phyloP scores from a whole-genome alignment of 345 rosid species.

The Chamaenerion angustifolium region DNA sequence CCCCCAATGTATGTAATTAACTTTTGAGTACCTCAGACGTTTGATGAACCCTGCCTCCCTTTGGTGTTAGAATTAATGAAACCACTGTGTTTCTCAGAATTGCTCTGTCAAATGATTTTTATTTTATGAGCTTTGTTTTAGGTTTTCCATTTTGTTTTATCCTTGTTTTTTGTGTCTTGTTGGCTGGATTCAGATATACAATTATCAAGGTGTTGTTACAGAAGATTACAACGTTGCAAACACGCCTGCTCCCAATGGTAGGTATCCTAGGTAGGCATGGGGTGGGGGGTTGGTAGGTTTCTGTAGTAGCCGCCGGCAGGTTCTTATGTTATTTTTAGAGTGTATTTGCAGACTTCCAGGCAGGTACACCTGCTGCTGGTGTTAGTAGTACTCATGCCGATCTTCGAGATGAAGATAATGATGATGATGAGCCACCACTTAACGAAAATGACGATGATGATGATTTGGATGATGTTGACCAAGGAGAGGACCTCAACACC shows the following conservation, averaged over 20 bases:
- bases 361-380: constrained; percentile 56
- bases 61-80: too few species aligned
- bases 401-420: constrained; percentile 39
- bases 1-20: constrained; percentile 67
- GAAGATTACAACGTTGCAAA: constrained; percentile 79
- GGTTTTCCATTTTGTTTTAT: neutral
- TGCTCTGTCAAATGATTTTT: too few species aligned
- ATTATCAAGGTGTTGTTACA: constrained; percentile 67
- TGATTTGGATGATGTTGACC: constrained; percentile 77
- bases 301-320: too few species aligned
- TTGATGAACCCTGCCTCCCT: too few species aligned
- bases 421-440: constrained; percentile 50
- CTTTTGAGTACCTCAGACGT: too few species aligned
- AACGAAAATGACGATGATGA: constrained; percentile 84
- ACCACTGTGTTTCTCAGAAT: too few species aligned
- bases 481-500: constrained; percentile 85
- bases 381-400: constrained; percentile 12
- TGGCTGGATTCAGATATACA: constrained; percentile 54
- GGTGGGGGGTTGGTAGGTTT: too few species aligned
- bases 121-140: too few species aligned
- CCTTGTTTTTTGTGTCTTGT: neutral
- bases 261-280: neutral
- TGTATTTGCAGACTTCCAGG: constrained; percentile 43
- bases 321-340: too few species aligned
- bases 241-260: constrained; percentile 94